A percentile compares a stretch with the other conserved stretches of the same genome.
Conservation (phyloP, 2,329 filamentous ascomycete species). For the Camillea tinctor region DNA sequence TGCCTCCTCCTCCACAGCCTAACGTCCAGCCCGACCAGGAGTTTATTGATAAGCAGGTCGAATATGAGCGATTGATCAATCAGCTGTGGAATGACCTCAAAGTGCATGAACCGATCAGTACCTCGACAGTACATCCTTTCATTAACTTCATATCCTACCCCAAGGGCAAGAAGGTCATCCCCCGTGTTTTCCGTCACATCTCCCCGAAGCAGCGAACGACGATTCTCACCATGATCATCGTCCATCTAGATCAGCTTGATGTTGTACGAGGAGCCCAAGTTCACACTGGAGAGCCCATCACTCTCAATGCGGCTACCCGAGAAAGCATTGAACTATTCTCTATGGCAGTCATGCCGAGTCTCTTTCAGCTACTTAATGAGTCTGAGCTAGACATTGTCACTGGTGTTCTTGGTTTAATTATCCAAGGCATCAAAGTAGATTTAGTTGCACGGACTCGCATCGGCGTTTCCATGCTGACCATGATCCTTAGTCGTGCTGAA, state of each 20-base stretch:
- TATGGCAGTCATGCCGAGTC: slow-evolving; percentile 80
- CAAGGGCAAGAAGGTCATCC: slow-evolving; percentile 95
- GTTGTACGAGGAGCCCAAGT: slow-evolving; percentile 82
- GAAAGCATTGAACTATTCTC: slow-evolving; percentile 94
- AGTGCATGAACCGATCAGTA: slow-evolving; percentile 86
- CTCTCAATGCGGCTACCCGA: slow-evolving; percentile 71
- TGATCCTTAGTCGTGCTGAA: slow-evolving; percentile 91
- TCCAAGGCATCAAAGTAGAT: slow-evolving; percentile 78
- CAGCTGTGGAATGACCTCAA: slow-evolving; percentile 85
- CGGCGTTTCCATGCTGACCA: slow-evolving; percentile 85
- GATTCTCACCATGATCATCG: slow-evolving; percentile 91
- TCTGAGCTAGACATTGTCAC: slow-evolving; percentile 88
- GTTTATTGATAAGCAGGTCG: slow-evolving; percentile 69
- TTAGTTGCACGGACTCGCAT: slow-evolving; percentile 83
- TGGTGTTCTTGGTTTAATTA: slow-evolving; percentile 81
- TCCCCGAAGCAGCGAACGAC: slow-evolving; percentile 91
- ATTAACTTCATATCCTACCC: slow-evolving; percentile 92
- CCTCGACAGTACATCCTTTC: slow-evolving; percentile 81
- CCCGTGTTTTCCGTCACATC: slow-evolving; percentile 90
- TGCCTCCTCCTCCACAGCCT: slow-evolving; percentile 64
- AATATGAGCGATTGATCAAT: slow-evolving; percentile 81
- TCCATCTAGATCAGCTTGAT: slow-evolving; percentile 88
- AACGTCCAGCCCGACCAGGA: slow-evolving; percentile 65
- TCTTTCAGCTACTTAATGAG: slow-evolving; percentile 88
- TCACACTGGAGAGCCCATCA: slow-evolving; percentile 65